These are phyloP conservation scores for Yamadazyma epiphylla DNA, from an alignment of 1,139 yeast genomes.

Conservation along the genomic window DNA sequence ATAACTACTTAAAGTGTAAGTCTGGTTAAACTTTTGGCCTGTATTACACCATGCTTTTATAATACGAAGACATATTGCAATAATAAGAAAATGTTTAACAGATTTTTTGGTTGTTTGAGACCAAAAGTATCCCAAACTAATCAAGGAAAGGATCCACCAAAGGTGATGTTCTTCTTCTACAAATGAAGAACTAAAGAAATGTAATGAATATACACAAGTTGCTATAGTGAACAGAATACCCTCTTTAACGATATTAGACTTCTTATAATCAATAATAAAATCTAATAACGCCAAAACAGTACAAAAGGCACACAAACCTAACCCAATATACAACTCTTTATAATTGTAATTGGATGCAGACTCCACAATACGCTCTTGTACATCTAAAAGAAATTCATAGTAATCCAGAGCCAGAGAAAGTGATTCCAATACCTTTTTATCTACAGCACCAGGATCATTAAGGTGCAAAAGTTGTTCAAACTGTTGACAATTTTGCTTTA, in stretches of 20 bases:
- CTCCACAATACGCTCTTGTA: constrained; percentile 57
- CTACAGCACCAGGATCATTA: constrained; percentile 5
- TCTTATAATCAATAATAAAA: constrained; percentile 6
- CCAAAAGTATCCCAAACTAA: constrained; percentile 15
- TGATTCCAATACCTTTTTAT: background rate
- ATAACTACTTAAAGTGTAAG: constrained; percentile 45
- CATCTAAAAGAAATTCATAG: constrained; percentile 36
- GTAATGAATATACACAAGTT: constrained; percentile 40
- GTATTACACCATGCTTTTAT: constrained; percentile 86
- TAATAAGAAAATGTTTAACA: constrained; percentile 17
- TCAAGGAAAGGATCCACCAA: constrained; percentile 80
- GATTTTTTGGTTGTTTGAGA: constrained; percentile 10
- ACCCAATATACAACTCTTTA: constrained; percentile 45
- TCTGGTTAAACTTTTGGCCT: constrained; percentile 70
- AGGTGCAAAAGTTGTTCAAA: constrained; percentile 31
- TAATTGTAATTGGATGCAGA: constrained; percentile 76
- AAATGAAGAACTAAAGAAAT: constrained; percentile 83
- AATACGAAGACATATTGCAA: constrained; percentile 48
- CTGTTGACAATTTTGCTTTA: constrained; percentile 63
- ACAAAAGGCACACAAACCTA: constrained; percentile 28
- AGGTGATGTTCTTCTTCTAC: constrained; percentile 97
- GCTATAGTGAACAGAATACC: constrained; percentile 7
- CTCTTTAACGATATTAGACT: no score
- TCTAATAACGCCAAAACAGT: constrained; percentile 19
- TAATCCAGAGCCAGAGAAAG: constrained; percentile 6